Evolutionary conservation across 164 flowering plant genomes (phyloP).

Genomic region (Chimonanthus salicifolius): DNA sequence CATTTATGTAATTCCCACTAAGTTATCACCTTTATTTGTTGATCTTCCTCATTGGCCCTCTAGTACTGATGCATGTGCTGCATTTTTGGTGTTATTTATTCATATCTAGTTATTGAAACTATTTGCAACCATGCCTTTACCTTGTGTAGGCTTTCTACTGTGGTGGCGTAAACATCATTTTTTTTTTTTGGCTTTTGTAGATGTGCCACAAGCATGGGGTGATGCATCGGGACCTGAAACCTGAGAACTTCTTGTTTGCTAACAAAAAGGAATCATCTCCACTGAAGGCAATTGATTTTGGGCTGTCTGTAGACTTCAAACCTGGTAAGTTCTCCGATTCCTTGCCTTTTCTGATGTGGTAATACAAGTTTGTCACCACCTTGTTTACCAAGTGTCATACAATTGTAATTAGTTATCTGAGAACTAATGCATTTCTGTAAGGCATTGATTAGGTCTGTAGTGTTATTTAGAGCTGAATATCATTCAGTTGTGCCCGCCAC

Average conservation of each 20-base stretch:
- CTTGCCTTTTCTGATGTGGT: not conserved
- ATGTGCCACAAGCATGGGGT: constrained; percentile 93
- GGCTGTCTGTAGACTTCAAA: constrained; percentile 76
- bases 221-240: constrained; percentile 93
- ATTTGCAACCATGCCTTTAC: not conserved
- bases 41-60: not conserved
- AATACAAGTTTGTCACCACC: not conserved
- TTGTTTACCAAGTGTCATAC: not conserved
- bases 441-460: too few species aligned
- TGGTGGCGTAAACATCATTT: not conserved
- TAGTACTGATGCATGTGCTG: not conserved
- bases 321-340: constrained; percentile 44
- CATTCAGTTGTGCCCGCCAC: too few species aligned
- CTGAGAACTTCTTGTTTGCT: constrained; percentile 87
- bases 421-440: not conserved
- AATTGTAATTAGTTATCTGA: not conserved
- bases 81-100: not conserved
- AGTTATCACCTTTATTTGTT: not conserved
- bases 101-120: not conserved
- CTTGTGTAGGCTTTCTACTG: not conserved
- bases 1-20: constrained; percentile 5
- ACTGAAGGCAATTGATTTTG: constrained; percentile 87
- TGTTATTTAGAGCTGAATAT: too few species aligned
- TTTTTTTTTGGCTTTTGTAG: constrained; percentile 30
- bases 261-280: constrained; percentile 83